Base-by-base conservation (phyloP, 306 rosid genomes). In the Cotoneaster glaucophyllus region DNA sequence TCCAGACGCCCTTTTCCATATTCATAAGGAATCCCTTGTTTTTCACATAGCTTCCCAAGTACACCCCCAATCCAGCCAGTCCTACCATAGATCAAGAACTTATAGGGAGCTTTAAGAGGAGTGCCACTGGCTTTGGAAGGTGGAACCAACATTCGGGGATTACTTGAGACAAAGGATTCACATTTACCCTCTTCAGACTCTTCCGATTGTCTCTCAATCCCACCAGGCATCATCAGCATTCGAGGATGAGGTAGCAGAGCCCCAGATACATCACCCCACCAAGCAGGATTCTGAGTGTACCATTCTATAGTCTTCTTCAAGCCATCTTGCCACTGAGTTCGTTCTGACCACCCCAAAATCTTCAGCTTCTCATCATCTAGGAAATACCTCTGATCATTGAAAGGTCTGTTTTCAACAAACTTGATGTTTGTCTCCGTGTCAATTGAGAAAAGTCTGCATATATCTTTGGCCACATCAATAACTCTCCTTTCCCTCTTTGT, bases 251-350 rank as follows among this genome's bases (percentile, higher is more conserved):
- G 97, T 75, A 90, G 93, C 84, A 93, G 68, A 63, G 97, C 97
- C 65, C 97, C 97, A n/a, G 90, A 75, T 70, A 93, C 97, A 81
- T 93, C 97, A 41, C 97, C 97, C 97, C 97, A 93, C 97, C 97
- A 93, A 73, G 79, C 76, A 58, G 97, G 96, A 82, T 93, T 90
- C 69, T 86, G 86, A 43, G 83, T 87, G 70, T 93, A 90, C 97
- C 97, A 93, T 3, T 93, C 93, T 12, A 93, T 87, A 64, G 97
- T 90, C 90, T 93, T 93, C 87, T 83, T 93, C 86, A 93, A 79
- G n/a, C 97, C 97, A 79, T 93, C 97, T 44, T 88, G 91, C 97
- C 97, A 93, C 0, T 78, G 43, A 44, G 97, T 93, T 53, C 90
- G 85, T 85, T 90, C 97, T 5, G 93, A 86, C 97, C 97, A 93